phyloP scores from a whole-genome alignment of 371 early-diverging fungal genomes.

The Coemansia sp. region DNA sequence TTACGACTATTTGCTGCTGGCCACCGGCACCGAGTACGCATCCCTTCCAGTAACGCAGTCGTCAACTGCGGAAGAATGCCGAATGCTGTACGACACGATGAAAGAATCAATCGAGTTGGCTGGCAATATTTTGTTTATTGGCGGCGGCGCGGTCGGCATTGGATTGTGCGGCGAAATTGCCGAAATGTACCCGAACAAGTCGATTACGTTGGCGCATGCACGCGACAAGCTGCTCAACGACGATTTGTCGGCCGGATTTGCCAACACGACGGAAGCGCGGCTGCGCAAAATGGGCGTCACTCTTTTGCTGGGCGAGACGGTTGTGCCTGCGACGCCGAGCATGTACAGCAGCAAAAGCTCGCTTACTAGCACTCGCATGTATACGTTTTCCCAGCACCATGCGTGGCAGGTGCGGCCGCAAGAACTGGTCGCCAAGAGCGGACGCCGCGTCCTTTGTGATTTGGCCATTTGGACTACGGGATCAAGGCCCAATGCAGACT shows the following conservation, averaged over 20 bases:
- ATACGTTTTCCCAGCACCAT: conserved; percentile 1
- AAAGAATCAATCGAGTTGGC: conserved; percentile 47
- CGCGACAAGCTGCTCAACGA: conserved; percentile 35
- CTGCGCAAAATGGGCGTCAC: conserved; percentile 39
- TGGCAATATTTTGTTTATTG: conserved; percentile 55
- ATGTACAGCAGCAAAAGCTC: conserved; percentile 16
- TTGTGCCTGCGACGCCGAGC: conserved; percentile 11
- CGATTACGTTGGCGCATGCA: conserved; percentile 60
- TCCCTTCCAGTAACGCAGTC: conserved; percentile 42
- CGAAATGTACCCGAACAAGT: conserved; percentile 62
- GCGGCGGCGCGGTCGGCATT: conserved; percentile 59
- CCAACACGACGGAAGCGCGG: conserved; percentile 15
- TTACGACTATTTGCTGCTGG: conserved; percentile 70
- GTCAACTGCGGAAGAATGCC: conserved; percentile 20
- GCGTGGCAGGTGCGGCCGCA: conserved; percentile 26
- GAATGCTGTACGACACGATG: conserved; percentile 18
- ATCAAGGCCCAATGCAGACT: conserved; percentile 33
- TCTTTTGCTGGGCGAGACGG: conserved; percentile 27
- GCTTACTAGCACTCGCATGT: conserved; percentile 3
- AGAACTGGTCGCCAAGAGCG: conserved; percentile 11
- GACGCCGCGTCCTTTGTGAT: conserved; percentile 26
- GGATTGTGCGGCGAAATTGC: conserved; percentile 70
- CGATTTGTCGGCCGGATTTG: conserved; percentile 28
- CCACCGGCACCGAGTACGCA: conserved; percentile 63
- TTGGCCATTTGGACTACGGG: conserved; percentile 36